Percentiles rank a stretch among this genome's conserved stretches.
Evolutionary conservation across 352 stramenopile genomes (phyloP).

Genomic region (Peronospora belbahrii): DNA sequence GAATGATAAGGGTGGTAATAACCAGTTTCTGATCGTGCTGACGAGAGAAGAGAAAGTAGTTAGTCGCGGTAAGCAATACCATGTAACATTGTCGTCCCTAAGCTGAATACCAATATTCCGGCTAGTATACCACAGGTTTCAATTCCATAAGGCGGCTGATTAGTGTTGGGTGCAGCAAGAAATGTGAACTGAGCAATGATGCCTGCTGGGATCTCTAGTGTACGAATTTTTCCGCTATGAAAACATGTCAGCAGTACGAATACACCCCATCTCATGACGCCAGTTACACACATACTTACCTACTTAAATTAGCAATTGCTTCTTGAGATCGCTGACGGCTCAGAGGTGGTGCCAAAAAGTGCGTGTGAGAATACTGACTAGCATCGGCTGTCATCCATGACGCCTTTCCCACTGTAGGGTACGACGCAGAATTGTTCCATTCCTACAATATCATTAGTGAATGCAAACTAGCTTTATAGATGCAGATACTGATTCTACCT

Average conservation of each 20-base stretch:
- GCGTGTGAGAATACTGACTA: slow-evolving; percentile 5
- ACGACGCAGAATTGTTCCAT: slow-evolving; percentile 30
- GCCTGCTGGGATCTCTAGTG: slow-evolving; percentile 57
- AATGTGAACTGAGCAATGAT: slow-evolving; percentile 73
- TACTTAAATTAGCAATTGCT: slow-evolving; percentile 49
- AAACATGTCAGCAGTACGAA: slow-evolving; percentile 11
- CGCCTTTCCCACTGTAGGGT: slow-evolving; percentile 49
- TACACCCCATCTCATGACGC: too few species aligned
- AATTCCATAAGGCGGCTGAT: slow-evolving; percentile 65
- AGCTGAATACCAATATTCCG: slow-evolving; percentile 49
- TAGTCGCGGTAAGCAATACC: not conserved
- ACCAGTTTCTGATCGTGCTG: slow-evolving; percentile 49
- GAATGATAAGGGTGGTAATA: slow-evolving; percentile 83
- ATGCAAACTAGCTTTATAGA: not conserved
- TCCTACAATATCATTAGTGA: slow-evolving; percentile 15
- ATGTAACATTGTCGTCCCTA: not conserved
- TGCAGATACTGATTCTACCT: slow-evolving; percentile 8
- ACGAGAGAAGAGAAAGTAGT: not conserved
- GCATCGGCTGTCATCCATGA: slow-evolving; percentile 47
- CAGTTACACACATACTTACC: slow-evolving; percentile 21
- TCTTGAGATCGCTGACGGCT: slow-evolving; percentile 51
- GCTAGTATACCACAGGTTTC: slow-evolving; percentile 88
- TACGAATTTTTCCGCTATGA: slow-evolving; percentile 48
- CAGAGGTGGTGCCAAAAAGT: slow-evolving; percentile 22
- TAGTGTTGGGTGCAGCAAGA: slow-evolving; percentile 77